A percentile compares a stretch with the other conserved stretches of the same genome.
Evolutionary conservation across 2,329 filamentous ascomycete species (phyloP).

Genomic region (Emmonsia crescens): DNA sequence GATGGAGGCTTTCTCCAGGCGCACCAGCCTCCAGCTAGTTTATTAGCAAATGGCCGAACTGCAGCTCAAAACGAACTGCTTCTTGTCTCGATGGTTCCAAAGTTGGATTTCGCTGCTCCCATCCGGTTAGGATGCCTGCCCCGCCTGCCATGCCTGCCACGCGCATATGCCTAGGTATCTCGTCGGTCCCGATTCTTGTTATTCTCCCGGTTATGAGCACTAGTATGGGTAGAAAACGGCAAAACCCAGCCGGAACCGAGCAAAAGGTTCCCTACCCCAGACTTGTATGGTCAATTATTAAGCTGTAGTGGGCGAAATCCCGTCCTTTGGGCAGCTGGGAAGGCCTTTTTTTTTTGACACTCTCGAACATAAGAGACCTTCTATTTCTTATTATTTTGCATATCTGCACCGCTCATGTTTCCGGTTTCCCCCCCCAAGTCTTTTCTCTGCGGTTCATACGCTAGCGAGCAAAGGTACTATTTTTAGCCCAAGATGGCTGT

Average conservation of each 20-base stretch:
- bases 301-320: neutral
- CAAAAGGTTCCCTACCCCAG: neutral
- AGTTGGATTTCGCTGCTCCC: neutral
- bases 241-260: neutral
- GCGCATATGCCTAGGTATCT: neutral
- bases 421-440: no score
- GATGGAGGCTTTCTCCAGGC: neutral
- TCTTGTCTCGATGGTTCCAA: neutral
- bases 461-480: neutral
- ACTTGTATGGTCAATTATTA: neutral
- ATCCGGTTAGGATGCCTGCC: neutral
- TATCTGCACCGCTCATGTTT: neutral
- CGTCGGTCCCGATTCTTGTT: neutral
- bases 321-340: neutral
- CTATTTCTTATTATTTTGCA: neutral
- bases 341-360: no score
- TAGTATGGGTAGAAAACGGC: neutral
- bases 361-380: neutral
- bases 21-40: neutral
- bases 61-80: neutral
- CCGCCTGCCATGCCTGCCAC: neutral
- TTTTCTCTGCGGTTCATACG: neutral
- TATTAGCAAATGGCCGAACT: neutral
- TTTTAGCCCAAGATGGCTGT: neutral
- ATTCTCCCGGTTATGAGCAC: neutral